Percentiles rank a stretch among this genome's conserved stretches.
phyloP scores from a whole-genome alignment of 2,329 filamentous ascomycete genomes.

The Alternaria ventricosa region DNA sequence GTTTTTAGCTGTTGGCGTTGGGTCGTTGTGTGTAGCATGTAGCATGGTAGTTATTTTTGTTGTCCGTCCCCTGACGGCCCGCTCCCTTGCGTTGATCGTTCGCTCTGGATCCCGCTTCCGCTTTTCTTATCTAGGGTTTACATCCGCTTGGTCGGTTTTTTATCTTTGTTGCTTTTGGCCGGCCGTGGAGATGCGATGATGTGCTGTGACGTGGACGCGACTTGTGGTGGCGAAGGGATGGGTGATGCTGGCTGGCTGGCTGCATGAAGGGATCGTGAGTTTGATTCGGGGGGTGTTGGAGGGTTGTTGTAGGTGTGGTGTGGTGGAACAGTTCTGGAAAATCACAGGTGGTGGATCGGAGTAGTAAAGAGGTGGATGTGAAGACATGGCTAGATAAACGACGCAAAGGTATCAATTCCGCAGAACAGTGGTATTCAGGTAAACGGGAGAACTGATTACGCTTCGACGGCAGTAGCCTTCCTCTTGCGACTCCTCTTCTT shows the following conservation, averaged over 20 bases:
- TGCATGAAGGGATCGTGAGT: not conserved
- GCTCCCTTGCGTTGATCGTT: not conserved
- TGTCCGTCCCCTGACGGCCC: not conserved
- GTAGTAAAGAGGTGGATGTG: not conserved
- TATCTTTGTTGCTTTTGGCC: not conserved
- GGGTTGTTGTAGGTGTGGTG: not conserved
- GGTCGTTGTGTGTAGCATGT: not conserved
- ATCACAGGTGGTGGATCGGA: not conserved
- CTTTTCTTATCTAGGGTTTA: not conserved
- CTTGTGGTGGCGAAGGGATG: not conserved
- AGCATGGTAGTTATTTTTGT: not conserved
- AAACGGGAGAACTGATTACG: conserved; percentile 1
- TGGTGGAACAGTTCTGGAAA: not conserved
- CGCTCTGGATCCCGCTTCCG: not conserved
- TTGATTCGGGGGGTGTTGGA: not conserved
- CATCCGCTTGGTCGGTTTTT: not conserved
- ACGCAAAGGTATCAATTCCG: not conserved
- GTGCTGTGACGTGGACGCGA: not conserved
- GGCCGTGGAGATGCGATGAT: not conserved
- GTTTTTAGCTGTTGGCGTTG: not conserved
- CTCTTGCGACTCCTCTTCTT: conserved; percentile 36
- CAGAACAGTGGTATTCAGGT: not conserved
- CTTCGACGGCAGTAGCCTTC: conserved; percentile 19
- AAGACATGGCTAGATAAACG: not conserved
- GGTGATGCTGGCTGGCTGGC: not conserved